Conservation (phyloP, 2,329 filamentous ascomycete genomes). For the Rachicladosporium sp. region DNA sequence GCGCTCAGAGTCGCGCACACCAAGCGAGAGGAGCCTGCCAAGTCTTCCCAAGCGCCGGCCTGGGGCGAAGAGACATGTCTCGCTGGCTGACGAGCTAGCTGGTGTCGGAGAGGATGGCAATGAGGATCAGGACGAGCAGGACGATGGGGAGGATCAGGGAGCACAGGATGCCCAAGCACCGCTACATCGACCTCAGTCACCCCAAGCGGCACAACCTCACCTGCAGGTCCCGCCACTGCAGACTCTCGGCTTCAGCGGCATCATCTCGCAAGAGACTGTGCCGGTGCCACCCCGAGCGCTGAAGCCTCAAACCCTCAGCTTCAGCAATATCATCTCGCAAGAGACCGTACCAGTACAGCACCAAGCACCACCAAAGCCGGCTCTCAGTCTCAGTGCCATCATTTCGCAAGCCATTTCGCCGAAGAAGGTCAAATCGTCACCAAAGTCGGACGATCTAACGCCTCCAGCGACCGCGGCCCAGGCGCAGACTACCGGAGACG, state of each 20-base stretch:
- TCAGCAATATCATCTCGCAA: not conserved
- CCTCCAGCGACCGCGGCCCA: no score
- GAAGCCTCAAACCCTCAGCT: not conserved
- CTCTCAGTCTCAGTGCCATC: no score
- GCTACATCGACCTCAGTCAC: not conserved
- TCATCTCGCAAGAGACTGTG: not conserved
- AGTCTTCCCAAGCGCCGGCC: not conserved
- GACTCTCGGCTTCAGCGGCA: not conserved
- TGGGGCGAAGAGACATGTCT: not conserved
- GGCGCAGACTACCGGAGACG: no score
- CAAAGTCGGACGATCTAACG: not conserved
- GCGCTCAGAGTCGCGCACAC: no score
- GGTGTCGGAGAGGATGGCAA: not conserved
- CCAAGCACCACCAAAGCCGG: no score
- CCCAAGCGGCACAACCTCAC: not conserved
- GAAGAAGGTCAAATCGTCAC: not conserved
- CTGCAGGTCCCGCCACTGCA: not conserved
- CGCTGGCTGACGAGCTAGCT: conserved; percentile 1
- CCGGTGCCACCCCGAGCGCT: not conserved
- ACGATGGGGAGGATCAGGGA: not conserved
- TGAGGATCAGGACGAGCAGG: not conserved
- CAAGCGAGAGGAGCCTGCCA: no score
- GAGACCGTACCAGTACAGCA: not conserved
- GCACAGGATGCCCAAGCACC: not conserved
- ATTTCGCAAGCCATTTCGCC: not conserved